Evolutionary conservation across 257 asterid species (phyloP), one percentile per base, ranked within the genome.

Genomic region (Craterostigma plantagineum): DNA sequence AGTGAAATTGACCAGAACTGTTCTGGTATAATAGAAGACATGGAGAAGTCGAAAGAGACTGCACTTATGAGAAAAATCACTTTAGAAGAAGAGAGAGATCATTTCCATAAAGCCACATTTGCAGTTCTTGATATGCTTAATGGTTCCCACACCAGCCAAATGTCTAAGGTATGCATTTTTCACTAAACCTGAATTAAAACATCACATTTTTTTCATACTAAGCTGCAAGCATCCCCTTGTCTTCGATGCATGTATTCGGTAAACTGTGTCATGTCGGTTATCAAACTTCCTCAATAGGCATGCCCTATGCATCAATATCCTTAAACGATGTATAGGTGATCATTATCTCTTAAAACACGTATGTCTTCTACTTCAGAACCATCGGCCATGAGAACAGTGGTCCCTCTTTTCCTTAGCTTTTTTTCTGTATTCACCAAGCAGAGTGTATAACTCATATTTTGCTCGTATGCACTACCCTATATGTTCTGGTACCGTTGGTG

Each of bases 61-160:
- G 75, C 65, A 39, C 71, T 81, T 58, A 79, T 68, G 72, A 81
- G 79, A 65, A 75, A 69, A 64, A 75, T 39, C 53, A 60, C 49
- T n/a, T 50, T 86, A 48, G 84, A 77, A 62, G 79, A 73, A 60
- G 86, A 76, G 66, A 86, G 56, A 62, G 78, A 76, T 40, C 63
- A 59, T 53, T 68, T 69, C 54, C 93, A 78, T 67, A 81, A 75
- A 68, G 78, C 94, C 64, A 81, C 93, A 18, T 69, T 49, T 65
- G 81, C 94, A 55, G 82, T 74, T 62, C 61, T 86, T 42, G 72
- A 73, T 70, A 62, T 86, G 84, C 81, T 86, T 35, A 65, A 70
- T 46, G 57, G 52, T 59, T 59, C 58, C 37, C 66, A 65, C 55
- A 52, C n/a, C n/a, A 57, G 54, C 62, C 70, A 72, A 67, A 42